Percentiles rank a stretch among this genome's conserved stretches.
Evolutionary conservation across 2,329 filamentous ascomycete species (phyloP).

Genomic region (Fusarium stilboides): DNA sequence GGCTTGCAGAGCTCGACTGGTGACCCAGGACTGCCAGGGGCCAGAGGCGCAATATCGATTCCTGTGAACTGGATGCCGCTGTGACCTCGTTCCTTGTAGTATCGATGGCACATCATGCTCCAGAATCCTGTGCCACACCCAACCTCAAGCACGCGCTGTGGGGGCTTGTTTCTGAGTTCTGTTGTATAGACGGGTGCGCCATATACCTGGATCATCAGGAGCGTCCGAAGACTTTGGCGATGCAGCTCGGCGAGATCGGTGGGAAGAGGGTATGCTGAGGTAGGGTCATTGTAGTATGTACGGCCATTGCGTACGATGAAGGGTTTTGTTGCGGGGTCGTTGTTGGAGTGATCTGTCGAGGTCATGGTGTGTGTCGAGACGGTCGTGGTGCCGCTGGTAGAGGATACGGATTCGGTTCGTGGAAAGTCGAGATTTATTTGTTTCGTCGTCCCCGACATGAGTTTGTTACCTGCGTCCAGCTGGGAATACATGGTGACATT

Average conservation of each 20-base stretch:
- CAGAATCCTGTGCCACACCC: constrained; percentile 92
- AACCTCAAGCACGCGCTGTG: constrained; percentile 84
- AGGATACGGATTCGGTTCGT: constrained; percentile 64
- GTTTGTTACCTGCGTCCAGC: constrained; percentile 52
- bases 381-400: constrained; percentile 61
- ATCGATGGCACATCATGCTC: constrained; percentile 89
- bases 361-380: constrained; percentile 63
- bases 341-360: constrained; percentile 64
- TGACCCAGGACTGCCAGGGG: constrained; percentile 58
- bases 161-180: constrained; percentile 75
- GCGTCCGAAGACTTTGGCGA: constrained; percentile 86
- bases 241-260: constrained; percentile 90
- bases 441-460: constrained; percentile 49
- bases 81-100: constrained; percentile 79
- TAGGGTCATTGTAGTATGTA: constrained; percentile 83
- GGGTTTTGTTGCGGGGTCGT: constrained; percentile 64
- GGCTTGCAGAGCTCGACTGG: constrained; percentile 62
- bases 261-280: constrained; percentile 85
- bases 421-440: constrained; percentile 56
- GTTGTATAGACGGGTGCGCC: constrained; percentile 84
- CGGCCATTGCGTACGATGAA: constrained; percentile 84
- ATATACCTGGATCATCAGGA: constrained; percentile 85
- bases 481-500: constrained; percentile 57
- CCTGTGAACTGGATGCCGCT: constrained; percentile 83
- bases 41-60: constrained; percentile 83